phyloP scores from a whole-genome alignment of 2,329 filamentous ascomycete species.

The Fusarium secorum region DNA sequence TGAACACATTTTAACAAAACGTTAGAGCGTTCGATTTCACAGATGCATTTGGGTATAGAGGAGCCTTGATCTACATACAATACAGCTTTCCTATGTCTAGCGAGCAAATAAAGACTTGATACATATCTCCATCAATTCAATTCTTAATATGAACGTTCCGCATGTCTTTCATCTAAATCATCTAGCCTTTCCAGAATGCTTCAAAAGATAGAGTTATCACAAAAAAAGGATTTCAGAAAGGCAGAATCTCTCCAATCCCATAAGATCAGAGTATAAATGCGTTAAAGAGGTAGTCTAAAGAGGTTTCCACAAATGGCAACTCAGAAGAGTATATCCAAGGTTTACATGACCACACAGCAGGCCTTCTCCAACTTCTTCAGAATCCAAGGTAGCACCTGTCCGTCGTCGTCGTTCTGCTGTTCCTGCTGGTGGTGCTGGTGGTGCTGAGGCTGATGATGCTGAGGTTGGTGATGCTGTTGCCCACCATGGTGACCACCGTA shows the following conservation, averaged over 20 bases:
- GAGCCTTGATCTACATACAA: neutral
- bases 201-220: neutral
- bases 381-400: slow-evolving; percentile 66
- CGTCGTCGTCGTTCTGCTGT: slow-evolving; percentile 60
- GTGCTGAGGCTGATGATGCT: slow-evolving; percentile 54
- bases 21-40: neutral
- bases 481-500: slow-evolving; percentile 53
- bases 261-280: slow-evolving; percentile 8
- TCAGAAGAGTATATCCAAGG: slow-evolving; percentile 9
- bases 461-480: slow-evolving; percentile 55
- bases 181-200: slow-evolving; percentile 4
- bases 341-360: slow-evolving; percentile 80
- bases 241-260: slow-evolving; percentile 4
- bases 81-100: neutral
- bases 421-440: slow-evolving; percentile 57
- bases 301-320: neutral
- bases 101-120: slow-evolving; percentile 17
- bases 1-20: neutral
- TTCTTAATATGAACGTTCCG: neutral
- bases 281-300: slow-evolving; percentile 6
- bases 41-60: neutral
- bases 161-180: slow-evolving; percentile 13
- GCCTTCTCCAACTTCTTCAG: slow-evolving; percentile 70
- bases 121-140: slow-evolving; percentile 12
- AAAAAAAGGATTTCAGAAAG: neutral